Conservation (phyloP, 352 stramenopile species). For the Phytophthora constricta region DNA sequence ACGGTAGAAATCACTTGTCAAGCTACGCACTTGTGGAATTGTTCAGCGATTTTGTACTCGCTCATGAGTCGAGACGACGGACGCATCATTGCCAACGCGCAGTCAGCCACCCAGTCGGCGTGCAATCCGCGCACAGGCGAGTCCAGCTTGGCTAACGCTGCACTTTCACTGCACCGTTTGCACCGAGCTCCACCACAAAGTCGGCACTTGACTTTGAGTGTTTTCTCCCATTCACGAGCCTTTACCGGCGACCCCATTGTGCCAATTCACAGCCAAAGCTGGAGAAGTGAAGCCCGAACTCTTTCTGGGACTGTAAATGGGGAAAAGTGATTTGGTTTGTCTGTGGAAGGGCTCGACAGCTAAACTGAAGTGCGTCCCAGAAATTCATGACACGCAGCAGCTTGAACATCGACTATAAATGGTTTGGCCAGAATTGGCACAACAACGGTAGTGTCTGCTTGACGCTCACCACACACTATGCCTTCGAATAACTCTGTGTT, state of each 20-base stretch:
- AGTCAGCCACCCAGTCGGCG: conserved; percentile 88
- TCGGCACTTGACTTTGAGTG: conserved; percentile 82
- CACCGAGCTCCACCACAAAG: conserved; percentile 88
- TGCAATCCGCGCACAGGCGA: conserved; percentile 83
- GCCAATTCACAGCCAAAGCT: conserved; percentile 1
- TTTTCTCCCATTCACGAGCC: conserved; percentile 84
- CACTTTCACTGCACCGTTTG: conserved; percentile 86
- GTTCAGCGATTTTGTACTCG: conserved; percentile 78
- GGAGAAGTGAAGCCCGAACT: not conserved
- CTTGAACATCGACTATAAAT: conserved; percentile 5
- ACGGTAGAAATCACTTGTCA: not conserved
- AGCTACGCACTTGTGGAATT: conserved; percentile 74
- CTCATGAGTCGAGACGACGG: conserved; percentile 85
- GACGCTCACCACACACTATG: not conserved
- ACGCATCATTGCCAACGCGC: conserved; percentile 91
- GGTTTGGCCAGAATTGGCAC: not conserved
- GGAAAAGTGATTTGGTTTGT: not conserved
- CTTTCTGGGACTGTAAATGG: not conserved
- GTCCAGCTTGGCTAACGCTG: conserved; percentile 73
- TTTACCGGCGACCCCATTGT: conserved; percentile 77
- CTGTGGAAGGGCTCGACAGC: conserved; percentile 1
- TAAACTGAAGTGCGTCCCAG: conserved; percentile 21
- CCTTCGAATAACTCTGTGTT: no score
- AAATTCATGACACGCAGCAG: not conserved
- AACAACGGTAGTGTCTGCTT: not conserved